Evolutionary conservation across 805 yeast species (phyloP).

Genomic region (Metahyphopichia silvanorum): DNA sequence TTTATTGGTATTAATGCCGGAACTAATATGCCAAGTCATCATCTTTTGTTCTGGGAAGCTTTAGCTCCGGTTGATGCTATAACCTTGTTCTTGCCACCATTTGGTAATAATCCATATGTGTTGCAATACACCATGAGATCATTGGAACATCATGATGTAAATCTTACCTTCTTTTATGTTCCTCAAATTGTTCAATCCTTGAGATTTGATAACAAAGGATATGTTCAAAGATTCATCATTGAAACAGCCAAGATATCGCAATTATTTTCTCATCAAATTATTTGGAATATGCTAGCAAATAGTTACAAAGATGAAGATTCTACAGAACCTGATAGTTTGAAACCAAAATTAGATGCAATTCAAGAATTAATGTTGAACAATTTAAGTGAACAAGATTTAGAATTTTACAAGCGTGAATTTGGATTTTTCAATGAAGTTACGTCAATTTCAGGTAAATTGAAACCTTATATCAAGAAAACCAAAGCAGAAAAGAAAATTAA

Average conservation of each 20-base stretch:
- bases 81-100: slow-evolving; percentile 74
- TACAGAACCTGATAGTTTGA: slow-evolving; percentile 70
- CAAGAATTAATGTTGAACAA: slow-evolving; percentile 58
- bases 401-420: slow-evolving; percentile 79
- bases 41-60: slow-evolving; percentile 66
- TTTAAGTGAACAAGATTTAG: slow-evolving; percentile 58
- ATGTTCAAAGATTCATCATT: slow-evolving; percentile 81
- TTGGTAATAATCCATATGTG: slow-evolving; percentile 59
- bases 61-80: slow-evolving; percentile 83
- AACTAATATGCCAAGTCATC: slow-evolving; percentile 34
- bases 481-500: slow-evolving; percentile 95
- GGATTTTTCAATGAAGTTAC: slow-evolving; percentile 89
- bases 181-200: slow-evolving; percentile 96
- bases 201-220: slow-evolving; percentile 78
- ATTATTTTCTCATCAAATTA: slow-evolving; percentile 93
- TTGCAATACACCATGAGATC: slow-evolving; percentile 90
- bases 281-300: slow-evolving; percentile 97
- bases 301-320: slow-evolving; percentile 88
- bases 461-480: slow-evolving; percentile 89
- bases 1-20: slow-evolving; percentile 41
- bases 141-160: slow-evolving; percentile 81
- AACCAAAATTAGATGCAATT: slow-evolving; percentile 78
- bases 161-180: slow-evolving; percentile 89
- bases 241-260: slow-evolving; percentile 92
- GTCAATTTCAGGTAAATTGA: slow-evolving; percentile 87